Evolutionary conservation across 2,329 filamentous ascomycete genomes (phyloP).

Genomic region (Epichloe hybrida): DNA sequence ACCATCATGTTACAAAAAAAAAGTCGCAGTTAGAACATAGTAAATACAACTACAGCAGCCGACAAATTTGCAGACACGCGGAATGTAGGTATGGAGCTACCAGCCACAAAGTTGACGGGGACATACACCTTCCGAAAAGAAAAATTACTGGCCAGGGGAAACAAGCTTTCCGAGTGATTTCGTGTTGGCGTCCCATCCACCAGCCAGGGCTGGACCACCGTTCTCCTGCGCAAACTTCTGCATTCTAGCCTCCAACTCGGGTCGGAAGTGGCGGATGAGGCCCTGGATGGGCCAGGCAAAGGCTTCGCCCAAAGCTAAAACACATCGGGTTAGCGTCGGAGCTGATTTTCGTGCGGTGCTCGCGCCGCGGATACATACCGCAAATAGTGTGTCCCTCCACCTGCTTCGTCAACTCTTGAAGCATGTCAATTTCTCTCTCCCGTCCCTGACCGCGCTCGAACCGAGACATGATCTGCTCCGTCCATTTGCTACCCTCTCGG

Average conservation of each 20-base stretch:
- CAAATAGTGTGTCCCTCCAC: conserved; percentile 99
- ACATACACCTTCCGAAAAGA: conserved; percentile 6
- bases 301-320: conserved; percentile 74
- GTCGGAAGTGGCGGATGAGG: conserved; percentile 94
- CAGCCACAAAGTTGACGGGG: not conserved
- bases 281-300: conserved; percentile 98
- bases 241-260: conserved; percentile 87
- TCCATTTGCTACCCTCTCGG: conserved; percentile 98
- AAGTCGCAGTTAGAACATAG: not conserved
- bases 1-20: not conserved
- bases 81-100: not conserved
- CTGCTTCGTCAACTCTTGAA: conserved; percentile 98
- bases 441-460: conserved; percentile 86
- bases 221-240: conserved; percentile 60
- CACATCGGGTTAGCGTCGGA: not conserved
- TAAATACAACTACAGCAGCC: conserved; percentile 5
- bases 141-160: conserved; percentile 70
- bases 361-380: conserved; percentile 39
- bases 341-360: not conserved
- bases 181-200: conserved; percentile 73
- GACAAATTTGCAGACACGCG: not conserved
- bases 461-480: conserved; percentile 94
- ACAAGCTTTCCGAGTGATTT: conserved; percentile 69
- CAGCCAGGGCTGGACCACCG: conserved; percentile 64
- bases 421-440: conserved; percentile 96